Evolutionary conservation across 345 rosid genomes (phyloP).

Genomic region (Aquilaria sinensis): DNA sequence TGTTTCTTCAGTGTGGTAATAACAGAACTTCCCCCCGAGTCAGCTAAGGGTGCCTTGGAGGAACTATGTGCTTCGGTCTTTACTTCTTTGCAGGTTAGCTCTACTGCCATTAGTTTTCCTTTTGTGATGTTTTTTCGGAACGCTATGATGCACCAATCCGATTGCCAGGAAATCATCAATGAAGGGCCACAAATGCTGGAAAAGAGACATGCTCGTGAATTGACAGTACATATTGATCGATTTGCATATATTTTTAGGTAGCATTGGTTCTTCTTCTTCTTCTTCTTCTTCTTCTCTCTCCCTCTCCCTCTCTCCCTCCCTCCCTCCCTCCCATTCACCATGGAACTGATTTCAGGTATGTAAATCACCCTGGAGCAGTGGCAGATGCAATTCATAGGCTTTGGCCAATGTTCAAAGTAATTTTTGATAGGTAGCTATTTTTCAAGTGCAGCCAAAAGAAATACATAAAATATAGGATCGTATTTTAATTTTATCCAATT

Average conservation of each 20-base stretch:
- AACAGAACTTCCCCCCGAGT: slow-evolving; percentile 82
- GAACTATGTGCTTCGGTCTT: slow-evolving; percentile 78
- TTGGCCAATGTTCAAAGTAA: slow-evolving; percentile 88
- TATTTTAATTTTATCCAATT: too few relatives aligned
- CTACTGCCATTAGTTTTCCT: not conserved
- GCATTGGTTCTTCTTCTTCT: slow-evolving; percentile 17
- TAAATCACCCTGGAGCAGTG: slow-evolving; percentile 94
- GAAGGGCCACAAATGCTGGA: slow-evolving; percentile 73
- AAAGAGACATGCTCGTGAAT: slow-evolving; percentile 54
- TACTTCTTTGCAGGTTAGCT: slow-evolving; percentile 76
- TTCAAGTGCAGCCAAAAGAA: slow-evolving; percentile 6
- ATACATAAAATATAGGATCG: too few relatives aligned
- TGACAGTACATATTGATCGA: slow-evolving; percentile 93
- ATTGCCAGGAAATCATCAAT: slow-evolving; percentile 59
- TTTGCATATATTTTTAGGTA: slow-evolving; percentile 96
- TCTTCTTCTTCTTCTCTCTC: not conserved
- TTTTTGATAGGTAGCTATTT: slow-evolving; percentile 79
- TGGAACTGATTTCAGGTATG: slow-evolving; percentile 52
- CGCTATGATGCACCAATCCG: not conserved
- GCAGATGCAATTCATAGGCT: slow-evolving; percentile 88
- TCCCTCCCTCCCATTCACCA: not conserved
- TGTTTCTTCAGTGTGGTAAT: slow-evolving; percentile 75
- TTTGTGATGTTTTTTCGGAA: not conserved
- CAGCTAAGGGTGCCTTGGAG: slow-evolving; percentile 84
- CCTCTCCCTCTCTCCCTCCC: not conserved